Percentiles rank a stretch among this genome's conserved stretches.
Evolutionary conservation across 805 yeast genomes (phyloP).

Genomic region (Zygosaccharomyces bailii): DNA sequence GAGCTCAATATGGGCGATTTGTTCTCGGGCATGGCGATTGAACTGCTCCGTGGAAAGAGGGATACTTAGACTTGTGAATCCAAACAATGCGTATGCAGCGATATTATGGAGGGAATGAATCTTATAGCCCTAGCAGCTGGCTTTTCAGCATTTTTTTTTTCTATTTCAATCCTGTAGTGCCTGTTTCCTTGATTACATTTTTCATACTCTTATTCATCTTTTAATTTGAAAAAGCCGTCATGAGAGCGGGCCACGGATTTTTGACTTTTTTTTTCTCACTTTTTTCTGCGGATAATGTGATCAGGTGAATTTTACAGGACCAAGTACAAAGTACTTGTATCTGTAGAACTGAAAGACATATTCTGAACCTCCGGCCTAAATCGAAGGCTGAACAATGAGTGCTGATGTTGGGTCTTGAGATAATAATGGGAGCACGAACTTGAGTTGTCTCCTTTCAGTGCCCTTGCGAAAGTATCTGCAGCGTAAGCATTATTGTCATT

Average conservation of each 20-base stretch:
- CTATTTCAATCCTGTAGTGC: background rate
- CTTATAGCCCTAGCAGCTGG: background rate
- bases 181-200: background rate
- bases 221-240: constrained; percentile 1
- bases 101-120: too few species aligned
- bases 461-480: too few species aligned
- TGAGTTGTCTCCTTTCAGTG: too few species aligned
- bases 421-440: too few species aligned
- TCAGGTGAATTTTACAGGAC: background rate
- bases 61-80: background rate
- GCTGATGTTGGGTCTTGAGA: too few species aligned
- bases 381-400: too few species aligned
- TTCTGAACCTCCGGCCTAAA: too few species aligned
- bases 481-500: too few species aligned
- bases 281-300: background rate
- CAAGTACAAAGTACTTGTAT: background rate
- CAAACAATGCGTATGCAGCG: background rate
- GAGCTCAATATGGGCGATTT: constrained; percentile 17
- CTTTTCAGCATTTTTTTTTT: constrained; percentile 6
- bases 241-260: background rate
- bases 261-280: constrained; percentile 1
- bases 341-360: too few species aligned
- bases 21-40: constrained; percentile 14
- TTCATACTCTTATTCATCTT: background rate
- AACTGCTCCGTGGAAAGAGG: background rate